Percentiles rank a stretch among this genome's conserved stretches.
Conservation (phyloP, 2,329 filamentous ascomycete genomes). For the Colletotrichum trifolii region DNA sequence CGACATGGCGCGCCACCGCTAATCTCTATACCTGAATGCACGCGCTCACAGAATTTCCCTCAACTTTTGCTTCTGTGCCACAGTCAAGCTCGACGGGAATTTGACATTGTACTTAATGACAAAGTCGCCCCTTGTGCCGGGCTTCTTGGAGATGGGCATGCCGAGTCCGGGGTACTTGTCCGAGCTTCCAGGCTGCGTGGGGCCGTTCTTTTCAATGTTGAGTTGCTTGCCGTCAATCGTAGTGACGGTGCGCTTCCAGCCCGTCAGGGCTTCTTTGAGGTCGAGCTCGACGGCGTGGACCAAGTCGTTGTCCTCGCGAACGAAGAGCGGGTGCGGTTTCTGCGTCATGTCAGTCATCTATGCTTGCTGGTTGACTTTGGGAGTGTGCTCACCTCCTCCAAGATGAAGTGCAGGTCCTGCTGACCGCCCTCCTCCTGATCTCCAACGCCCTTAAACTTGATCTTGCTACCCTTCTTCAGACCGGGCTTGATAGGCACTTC, state of each 20-base stretch:
- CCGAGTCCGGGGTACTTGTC: constrained; percentile 87
- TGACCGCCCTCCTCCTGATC: constrained; percentile 97
- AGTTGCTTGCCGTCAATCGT: constrained; percentile 95
- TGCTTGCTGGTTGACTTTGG: too few species aligned
- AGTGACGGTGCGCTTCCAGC: constrained; percentile 90
- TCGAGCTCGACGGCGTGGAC: constrained; percentile 81
- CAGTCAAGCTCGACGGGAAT: constrained; percentile 83
- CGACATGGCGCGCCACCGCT: background rate
- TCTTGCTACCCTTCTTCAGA: constrained; percentile 96
- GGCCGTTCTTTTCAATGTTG: constrained; percentile 80
- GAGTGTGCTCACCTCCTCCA: constrained; percentile 80
- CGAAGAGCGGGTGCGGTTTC: constrained; percentile 89
- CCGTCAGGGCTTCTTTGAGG: constrained; percentile 93
- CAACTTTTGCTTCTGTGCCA: constrained; percentile 82
- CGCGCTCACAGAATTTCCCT: constrained; percentile 76
- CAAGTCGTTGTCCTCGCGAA: constrained; percentile 89
- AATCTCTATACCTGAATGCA: background rate
- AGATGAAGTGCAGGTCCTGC: constrained; percentile 94
- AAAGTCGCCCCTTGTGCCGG: constrained; percentile 85
- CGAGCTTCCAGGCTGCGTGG: constrained; percentile 84
- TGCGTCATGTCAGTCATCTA: constrained; percentile 58
- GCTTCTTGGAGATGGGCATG: constrained; percentile 95
- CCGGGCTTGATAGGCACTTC: constrained; percentile 97
- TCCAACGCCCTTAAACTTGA: constrained; percentile 97
- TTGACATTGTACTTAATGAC: constrained; percentile 92